phyloP scores from a whole-genome alignment of 345 rosid genomes.

The Eucalyptus sideroxylon region DNA sequence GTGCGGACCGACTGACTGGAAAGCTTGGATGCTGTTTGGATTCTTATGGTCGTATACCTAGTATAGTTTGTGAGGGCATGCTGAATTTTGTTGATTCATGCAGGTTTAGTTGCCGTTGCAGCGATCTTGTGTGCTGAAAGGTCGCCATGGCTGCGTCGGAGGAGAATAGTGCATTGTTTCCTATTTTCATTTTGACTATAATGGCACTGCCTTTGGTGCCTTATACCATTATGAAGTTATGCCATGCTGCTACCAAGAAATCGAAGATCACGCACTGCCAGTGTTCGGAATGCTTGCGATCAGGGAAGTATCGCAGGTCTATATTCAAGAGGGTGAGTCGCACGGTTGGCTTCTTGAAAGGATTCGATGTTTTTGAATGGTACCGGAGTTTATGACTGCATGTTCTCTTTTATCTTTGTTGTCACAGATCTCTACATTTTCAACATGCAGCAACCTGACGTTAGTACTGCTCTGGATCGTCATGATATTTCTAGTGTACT shows the following conservation, averaged over 20 bases:
- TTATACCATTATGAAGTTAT: constrained; percentile 61
- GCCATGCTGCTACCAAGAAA: constrained; percentile 62
- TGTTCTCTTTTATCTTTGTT: background rate
- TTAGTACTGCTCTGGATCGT: constrained; percentile 71
- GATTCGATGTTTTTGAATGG: background rate
- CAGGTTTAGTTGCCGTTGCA: background rate
- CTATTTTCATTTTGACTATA: constrained; percentile 90
- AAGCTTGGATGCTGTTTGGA: background rate
- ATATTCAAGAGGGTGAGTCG: constrained; percentile 59
- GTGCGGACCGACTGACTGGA: background rate
- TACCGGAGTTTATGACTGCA: background rate
- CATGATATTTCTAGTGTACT: constrained; percentile 82
- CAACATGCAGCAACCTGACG: constrained; percentile 85
- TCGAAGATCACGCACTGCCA: constrained; percentile 68
- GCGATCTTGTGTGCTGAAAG: background rate
- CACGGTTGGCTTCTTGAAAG: background rate
- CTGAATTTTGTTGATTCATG: background rate
- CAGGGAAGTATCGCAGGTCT: constrained; percentile 83
- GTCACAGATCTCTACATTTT: constrained; percentile 83
- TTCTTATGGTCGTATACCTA: background rate
- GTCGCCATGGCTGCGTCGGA: constrained; percentile 79
- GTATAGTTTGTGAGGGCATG: background rate
- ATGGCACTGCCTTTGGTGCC: constrained; percentile 95
- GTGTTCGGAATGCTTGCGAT: constrained; percentile 68
- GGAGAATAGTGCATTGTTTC: constrained; percentile 83